Conservation (phyloP, 1,284 basidiomycete species). For the Tranzscheliella williamsii region DNA sequence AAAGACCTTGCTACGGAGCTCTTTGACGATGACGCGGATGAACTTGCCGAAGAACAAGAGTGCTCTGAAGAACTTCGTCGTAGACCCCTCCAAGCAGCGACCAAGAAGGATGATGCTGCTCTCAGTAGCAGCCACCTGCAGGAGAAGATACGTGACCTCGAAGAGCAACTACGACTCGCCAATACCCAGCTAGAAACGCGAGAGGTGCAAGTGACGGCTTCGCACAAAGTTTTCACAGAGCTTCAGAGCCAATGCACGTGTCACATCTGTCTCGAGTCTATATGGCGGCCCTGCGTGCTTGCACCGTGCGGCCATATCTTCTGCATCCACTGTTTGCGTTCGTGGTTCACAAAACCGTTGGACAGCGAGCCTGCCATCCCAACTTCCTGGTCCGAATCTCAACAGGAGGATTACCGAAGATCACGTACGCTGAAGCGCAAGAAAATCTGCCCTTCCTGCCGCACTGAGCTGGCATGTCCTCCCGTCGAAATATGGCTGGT, state of each 20-base stretch:
- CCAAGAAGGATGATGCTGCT: not conserved
- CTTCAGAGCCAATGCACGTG: conserved; percentile 40
- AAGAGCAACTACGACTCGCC: conserved; percentile 24
- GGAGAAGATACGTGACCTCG: conserved; percentile 22
- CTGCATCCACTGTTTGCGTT: conserved; percentile 52
- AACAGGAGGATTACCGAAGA: conserved; percentile 8
- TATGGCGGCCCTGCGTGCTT: conserved; percentile 48
- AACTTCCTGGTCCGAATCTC: conserved; percentile 2
- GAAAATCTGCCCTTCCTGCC: conserved; percentile 56
- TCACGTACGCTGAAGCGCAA: conserved; percentile 38
- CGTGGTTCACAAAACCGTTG: conserved; percentile 50
- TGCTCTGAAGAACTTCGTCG: not conserved
- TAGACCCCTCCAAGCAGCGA: not conserved
- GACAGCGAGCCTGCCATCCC: conserved; percentile 24
- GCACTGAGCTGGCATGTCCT: conserved; percentile 40
- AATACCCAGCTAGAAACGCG: conserved; percentile 10
- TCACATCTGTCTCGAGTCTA: conserved; percentile 47
- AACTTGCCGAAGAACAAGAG: not conserved
- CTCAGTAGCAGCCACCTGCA: conserved; percentile 10
- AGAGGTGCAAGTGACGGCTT: conserved; percentile 14
- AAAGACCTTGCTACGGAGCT: not conserved
- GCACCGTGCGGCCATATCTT: conserved; percentile 57
- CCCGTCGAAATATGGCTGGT: conserved; percentile 53
- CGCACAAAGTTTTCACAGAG: conserved; percentile 23
- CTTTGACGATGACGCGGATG: not conserved